Evolutionary conservation across 1,284 basidiomycete species (phyloP), one percentile per base, ranked within the genome.

Genomic region (Apiotrichum brassicae): DNA sequence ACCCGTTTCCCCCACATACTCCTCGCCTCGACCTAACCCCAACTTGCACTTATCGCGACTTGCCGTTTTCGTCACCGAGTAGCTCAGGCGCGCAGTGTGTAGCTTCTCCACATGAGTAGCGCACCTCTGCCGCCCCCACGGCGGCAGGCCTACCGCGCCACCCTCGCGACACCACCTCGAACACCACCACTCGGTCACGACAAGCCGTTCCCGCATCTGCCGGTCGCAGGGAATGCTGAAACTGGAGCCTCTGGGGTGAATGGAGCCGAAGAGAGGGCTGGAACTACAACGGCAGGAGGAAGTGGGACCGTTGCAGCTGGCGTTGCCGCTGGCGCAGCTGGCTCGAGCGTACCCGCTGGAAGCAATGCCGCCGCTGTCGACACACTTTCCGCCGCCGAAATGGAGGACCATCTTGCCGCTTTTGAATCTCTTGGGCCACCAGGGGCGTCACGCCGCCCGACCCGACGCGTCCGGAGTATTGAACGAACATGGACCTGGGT

Each of bases 401-500:
- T 56, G 55, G 55, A 56, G 23, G 41, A 44, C 7, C 55, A 56
- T 26, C 39, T 53, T 24, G 55, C 51, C 30, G 38, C 43, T 6
- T 48, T 56, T 18, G 55, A 56, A 12, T 25, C 32, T 2, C 34
- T 56, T 7, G 55, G 55, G 2, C 55, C 55, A 13, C 55, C 55
- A 2, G 55, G 55, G 25, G 55, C 55, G 6, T 38, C 40, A 6
- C 41, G 55, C 13, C 51, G 48, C 20, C 55, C 55, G 7, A 53
- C 55, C 23, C 38, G 55, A 6, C 49, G 55, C 6, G 55, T 56
- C 3, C 46, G 48, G 33, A 51, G 48, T 33, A 56, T 56, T 26
- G 55, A 56, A 32, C 48, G 55, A 8, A 56, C 55, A 5, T 56
- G 55, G 55, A 41, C 42, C 6, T 56, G 55, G 55, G 55, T 56